Evolutionary conservation across 2,329 filamentous ascomycete genomes (phyloP), one percentile per base, ranked within the genome.

Genomic region (Mycogone perniciosa): DNA sequence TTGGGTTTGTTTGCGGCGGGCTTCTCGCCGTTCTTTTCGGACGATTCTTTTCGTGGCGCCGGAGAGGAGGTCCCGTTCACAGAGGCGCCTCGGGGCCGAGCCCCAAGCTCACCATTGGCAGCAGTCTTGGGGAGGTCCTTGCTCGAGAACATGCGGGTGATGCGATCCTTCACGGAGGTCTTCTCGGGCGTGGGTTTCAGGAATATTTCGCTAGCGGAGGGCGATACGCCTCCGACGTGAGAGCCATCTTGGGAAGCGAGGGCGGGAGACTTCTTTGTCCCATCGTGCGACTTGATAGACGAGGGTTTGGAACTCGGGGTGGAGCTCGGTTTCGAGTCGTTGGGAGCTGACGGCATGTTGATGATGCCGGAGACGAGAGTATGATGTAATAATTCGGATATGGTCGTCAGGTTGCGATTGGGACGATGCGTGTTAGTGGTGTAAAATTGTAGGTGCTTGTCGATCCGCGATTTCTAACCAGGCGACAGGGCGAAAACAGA

Each of bases 101-200:
- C 59, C 41, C 63, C 56, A 10, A 57, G 46, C 27, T 70, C 67
- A 54, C 63, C 56, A 50, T 67, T 68, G 41, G 67, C 65, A 48
- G 64, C 63, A 31, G 47, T 49, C 50, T 65, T 68, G 38, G 65
- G 59, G 20, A 71, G 62, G 48, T 82, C 80, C 62, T 79, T 82
- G 57, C 72, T 76, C 48, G 76, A 81, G 67, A 85, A 85, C 76
- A 85, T 85, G 70, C 81, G 77, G 38, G 80, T 79, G 51, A 85
- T 64, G 43, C 80, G 77, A 62, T 82, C 80, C 64, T 84, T 85
- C 67, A 85, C 80, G 10, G 80, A 81, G 2, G 76, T 65, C 64
- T 80, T 82, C 59, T 83, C 80, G 51, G 68, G 59, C n/a, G 59
- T 34, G 49, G 67, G 67, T 56, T 67, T 74, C 29, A 57, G 41